Evolutionary conservation across 495 filamentous ascomycete genomes (phyloP).

Genomic region (Lasiosphaeriaceae sp.): DNA sequence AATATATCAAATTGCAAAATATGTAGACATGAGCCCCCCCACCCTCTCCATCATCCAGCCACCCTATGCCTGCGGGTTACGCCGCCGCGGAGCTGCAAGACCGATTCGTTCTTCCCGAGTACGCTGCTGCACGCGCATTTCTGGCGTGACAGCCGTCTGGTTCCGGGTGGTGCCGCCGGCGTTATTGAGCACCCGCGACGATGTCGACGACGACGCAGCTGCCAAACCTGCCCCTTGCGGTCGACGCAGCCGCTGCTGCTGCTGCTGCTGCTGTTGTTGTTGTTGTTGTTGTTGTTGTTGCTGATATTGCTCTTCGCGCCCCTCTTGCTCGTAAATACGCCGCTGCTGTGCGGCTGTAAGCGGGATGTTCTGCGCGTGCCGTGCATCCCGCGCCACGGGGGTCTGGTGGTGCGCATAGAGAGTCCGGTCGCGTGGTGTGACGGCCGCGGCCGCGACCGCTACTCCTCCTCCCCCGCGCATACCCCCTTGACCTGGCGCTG

Average conservation of each 20-base stretch:
- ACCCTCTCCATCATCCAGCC: background rate
- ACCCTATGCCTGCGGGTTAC: background rate
- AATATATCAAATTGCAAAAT: background rate
- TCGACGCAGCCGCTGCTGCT: background rate
- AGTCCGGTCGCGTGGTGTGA: background rate
- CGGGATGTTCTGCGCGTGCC: background rate
- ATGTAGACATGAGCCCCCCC: no score
- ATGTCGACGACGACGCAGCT: background rate
- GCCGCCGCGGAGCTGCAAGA: background rate
- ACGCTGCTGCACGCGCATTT: background rate
- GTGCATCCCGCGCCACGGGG: background rate
- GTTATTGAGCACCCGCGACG: background rate
- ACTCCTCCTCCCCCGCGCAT: background rate
- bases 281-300: background rate
- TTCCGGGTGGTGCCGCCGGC: background rate
- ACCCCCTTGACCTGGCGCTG: background rate
- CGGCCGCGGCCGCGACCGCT: no score
- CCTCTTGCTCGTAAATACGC: background rate
- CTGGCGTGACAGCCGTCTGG: background rate
- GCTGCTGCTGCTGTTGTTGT: background rate
- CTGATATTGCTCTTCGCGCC: background rate
- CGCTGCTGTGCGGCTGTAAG: constrained; percentile 7
- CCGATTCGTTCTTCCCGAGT: constrained; percentile 4
- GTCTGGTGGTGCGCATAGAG: background rate
- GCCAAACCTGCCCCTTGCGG: background rate